Evolutionary conservation across 2,329 filamentous ascomycete species (phyloP).

Genomic region (Ophiostoma populinum): DNA sequence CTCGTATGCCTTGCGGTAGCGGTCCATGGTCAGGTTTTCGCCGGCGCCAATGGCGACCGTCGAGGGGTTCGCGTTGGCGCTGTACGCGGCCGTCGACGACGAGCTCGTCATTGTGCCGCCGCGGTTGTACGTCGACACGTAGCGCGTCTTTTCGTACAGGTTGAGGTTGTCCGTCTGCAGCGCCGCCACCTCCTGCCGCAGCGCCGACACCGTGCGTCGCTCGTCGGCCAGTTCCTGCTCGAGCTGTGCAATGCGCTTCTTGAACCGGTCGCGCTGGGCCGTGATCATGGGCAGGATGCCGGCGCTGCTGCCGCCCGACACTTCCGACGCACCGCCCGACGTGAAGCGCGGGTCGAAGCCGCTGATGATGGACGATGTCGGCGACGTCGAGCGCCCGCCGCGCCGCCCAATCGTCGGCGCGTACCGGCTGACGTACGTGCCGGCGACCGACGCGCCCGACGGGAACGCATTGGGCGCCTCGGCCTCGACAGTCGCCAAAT

Average conservation of each 20-base stretch:
- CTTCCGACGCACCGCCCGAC: neutral
- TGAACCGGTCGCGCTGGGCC: slow-evolving; percentile 93
- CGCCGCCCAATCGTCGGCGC: slow-evolving; percentile 36
- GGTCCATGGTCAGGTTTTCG: slow-evolving; percentile 53
- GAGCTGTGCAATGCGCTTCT: slow-evolving; percentile 81
- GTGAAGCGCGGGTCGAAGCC: slow-evolving; percentile 62
- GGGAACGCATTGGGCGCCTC: slow-evolving; percentile 73
- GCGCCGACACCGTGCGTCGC: slow-evolving; percentile 64
- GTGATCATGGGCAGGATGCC: slow-evolving; percentile 97
- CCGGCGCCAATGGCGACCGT: slow-evolving; percentile 42
- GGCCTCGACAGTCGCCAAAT: slow-evolving; percentile 73
- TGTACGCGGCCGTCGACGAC: slow-evolving; percentile 45
- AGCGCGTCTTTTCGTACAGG: slow-evolving; percentile 93
- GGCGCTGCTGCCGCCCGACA: slow-evolving; percentile 53
- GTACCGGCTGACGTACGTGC: slow-evolving; percentile 71
- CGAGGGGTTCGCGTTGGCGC: slow-evolving; percentile 58
- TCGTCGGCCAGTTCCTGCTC: slow-evolving; percentile 78
- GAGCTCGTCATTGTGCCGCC: slow-evolving; percentile 32
- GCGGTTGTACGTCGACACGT: slow-evolving; percentile 84
- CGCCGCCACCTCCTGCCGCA: slow-evolving; percentile 79
- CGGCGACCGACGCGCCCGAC: slow-evolving; percentile 79
- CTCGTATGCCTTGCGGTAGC: slow-evolving; percentile 86
- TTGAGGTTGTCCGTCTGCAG: slow-evolving; percentile 92
- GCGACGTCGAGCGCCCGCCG: slow-evolving; percentile 46
- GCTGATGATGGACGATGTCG: slow-evolving; percentile 94